Percentiles rank a stretch among this genome's conserved stretches.
phyloP scores from a whole-genome alignment of 176 grass and related monocot species.

The Typha latifolia region DNA sequence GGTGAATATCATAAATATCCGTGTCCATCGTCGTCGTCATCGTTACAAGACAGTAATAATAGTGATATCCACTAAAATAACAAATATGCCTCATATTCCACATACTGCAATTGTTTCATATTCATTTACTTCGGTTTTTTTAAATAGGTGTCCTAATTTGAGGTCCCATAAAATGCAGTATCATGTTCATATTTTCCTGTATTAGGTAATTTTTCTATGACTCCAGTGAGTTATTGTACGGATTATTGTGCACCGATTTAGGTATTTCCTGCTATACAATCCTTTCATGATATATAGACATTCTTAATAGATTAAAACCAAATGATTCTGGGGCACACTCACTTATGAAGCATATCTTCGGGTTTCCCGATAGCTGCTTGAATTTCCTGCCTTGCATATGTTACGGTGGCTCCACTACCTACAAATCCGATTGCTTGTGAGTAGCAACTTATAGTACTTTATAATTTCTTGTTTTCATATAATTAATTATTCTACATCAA shows the following conservation, averaged over 20 bases:
- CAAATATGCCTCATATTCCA: too few relatives aligned
- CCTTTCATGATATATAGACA: slow-evolving; percentile 36
- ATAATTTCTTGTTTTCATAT: neutral
- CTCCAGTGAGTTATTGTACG: neutral
- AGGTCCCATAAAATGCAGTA: too few relatives aligned
- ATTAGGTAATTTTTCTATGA: neutral
- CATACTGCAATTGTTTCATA: too few relatives aligned
- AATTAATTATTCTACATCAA: neutral
- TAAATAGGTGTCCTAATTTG: too few relatives aligned
- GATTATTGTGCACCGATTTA: neutral
- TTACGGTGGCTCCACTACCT: slow-evolving; percentile 10
- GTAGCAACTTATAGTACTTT: slow-evolving; percentile 15
- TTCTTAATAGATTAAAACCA: slow-evolving; percentile 33
- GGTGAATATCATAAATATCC: too few relatives aligned
- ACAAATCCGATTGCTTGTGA: slow-evolving; percentile 34
- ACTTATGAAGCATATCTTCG: slow-evolving; percentile 60
- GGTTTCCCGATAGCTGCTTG: slow-evolving; percentile 31
- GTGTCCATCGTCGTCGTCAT: too few relatives aligned
- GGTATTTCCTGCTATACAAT: neutral
- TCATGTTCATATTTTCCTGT: too few relatives aligned
- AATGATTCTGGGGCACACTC: slow-evolving; percentile 27
- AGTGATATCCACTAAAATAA: too few relatives aligned
- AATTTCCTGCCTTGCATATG: slow-evolving; percentile 14
- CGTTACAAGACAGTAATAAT: too few relatives aligned
- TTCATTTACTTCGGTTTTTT: too few relatives aligned